Evolutionary conservation across 345 rosid genomes (phyloP), one percentile per base, ranked within the genome.

Genomic region (Camelina laxa): DNA sequence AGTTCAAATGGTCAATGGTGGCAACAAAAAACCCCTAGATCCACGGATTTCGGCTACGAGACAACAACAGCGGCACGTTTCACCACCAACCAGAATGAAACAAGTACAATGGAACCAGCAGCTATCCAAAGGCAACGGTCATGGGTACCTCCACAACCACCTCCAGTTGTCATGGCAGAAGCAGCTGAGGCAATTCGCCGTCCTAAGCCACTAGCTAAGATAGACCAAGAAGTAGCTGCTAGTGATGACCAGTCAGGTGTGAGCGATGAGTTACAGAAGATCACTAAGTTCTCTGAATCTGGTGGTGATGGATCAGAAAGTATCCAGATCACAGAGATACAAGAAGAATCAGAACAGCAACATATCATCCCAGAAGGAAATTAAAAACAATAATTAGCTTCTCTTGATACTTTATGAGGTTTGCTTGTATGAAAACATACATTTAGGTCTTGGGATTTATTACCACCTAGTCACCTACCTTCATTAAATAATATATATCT

Each of bases 131-230:
- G 61, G 50, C 90, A 79, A 77, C 88, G 89, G 16, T 36, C 87
- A 31, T 95, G 97, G 97, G 97, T 90, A 73, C 99, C 97, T 38
- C 99, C 99, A 24, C 97, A 82, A 78, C 90, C 97, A 47, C 99
- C 97, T 11, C 97, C 97, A 67, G 90, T 95, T 64, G 97, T 81
- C 49, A 90, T 95, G 89, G 68, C 96, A 31, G 97, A 87, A 83
- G 97, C 97, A 66, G 99, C 91, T 9, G 97, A 95, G 84, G 99
- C 97, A 80, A 95, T 95, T 42, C 81, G 94, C 17, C 86, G 90
- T 47, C 97, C 97, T 9, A 92, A 90, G 80, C 79, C 81, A 74
- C 61, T 77, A 4, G 83, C 80, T 72, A 86, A 75, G 64, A 85
- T 77, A 67, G 98, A 94, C 78, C 87, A 82, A 68, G 70, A 60